These are phyloP conservation scores for Crithidia expoeki DNA, from an alignment of 208 protist genomes.

Conservation along the genomic window DNA sequence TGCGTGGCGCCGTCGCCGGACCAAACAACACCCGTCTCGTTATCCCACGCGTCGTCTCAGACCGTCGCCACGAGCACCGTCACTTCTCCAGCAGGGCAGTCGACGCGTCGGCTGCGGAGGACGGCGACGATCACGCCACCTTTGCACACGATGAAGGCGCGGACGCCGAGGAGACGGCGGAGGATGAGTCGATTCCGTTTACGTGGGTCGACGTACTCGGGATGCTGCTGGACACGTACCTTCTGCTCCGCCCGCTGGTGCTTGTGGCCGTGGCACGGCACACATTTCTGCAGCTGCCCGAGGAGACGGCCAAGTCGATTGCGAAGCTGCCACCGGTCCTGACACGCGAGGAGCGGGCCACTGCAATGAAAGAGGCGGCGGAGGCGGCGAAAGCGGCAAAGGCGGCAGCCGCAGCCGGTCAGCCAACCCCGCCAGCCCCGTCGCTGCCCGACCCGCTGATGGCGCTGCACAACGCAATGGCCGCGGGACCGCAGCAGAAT, in stretches of 20 bases:
- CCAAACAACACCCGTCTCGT: constrained; percentile 56
- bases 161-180: constrained; percentile 22
- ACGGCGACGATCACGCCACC: constrained; percentile 22
- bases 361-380: constrained; percentile 22
- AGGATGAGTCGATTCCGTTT: constrained; percentile 50
- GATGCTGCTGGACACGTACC: constrained; percentile 64
- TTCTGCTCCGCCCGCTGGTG: constrained; percentile 74
- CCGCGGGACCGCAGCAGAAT: constrained; percentile 34
- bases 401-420: background rate
- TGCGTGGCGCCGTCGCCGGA: constrained; percentile 27
- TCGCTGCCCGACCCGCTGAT: constrained; percentile 19
- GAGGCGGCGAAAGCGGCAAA: constrained; percentile 19
- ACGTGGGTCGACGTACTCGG: constrained; percentile 75
- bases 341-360: constrained; percentile 13
- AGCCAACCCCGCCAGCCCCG: constrained; percentile 5
- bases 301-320: constrained; percentile 25
- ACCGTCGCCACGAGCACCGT: constrained; percentile 33
- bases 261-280: constrained; percentile 53
- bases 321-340: constrained; percentile 24
- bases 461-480: constrained; percentile 32
- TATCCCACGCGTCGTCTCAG: constrained; percentile 73
- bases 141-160: constrained; percentile 27
- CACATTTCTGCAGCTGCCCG: constrained; percentile 40
- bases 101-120: background rate
- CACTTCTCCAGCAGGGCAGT: constrained; percentile 16